These are phyloP conservation scores for Penicillium sp. DNA, from an alignment of 2,329 filamentous ascomycete species.

Conservation along the genomic window DNA sequence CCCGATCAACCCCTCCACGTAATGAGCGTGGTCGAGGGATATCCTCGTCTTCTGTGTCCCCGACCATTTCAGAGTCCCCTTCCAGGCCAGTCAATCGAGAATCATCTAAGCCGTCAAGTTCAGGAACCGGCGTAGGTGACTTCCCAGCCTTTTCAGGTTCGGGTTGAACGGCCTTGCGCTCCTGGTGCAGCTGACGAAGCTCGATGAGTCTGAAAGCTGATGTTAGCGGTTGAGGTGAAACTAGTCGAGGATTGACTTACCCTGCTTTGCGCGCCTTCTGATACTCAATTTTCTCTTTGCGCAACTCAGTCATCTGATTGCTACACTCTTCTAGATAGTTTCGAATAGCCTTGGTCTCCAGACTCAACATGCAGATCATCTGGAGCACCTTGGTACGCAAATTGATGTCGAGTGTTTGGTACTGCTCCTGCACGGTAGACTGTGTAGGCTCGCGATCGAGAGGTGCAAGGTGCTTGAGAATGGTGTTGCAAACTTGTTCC, in stretches of 20 bases:
- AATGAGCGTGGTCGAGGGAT: conserved; percentile 55
- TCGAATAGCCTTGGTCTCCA: conserved; percentile 81
- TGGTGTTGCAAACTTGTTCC: conserved; percentile 70
- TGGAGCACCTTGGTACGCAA: conserved; percentile 75
- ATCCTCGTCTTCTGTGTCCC: conserved; percentile 70
- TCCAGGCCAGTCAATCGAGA: conserved; percentile 47
- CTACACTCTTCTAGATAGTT: conserved; percentile 89
- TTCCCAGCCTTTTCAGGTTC: conserved; percentile 39
- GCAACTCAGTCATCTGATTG: conserved; percentile 88
- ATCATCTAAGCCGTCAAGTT: conserved; percentile 39
- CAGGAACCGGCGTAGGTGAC: conserved; percentile 44
- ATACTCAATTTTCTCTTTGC: conserved; percentile 92
- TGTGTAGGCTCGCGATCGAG: conserved; percentile 70
- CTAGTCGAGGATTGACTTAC: conserved; percentile 41
- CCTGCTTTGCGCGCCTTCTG: conserved; percentile 71
- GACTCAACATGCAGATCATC: conserved; percentile 79
- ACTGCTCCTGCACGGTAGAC: conserved; percentile 70
- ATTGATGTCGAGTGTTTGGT: conserved; percentile 77
- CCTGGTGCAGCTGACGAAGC: conserved; percentile 47
- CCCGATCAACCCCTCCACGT: conserved; percentile 65
- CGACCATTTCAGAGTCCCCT: conserved; percentile 61
- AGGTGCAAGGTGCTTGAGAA: conserved; percentile 79
- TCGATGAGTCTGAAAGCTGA: conserved; percentile 39
- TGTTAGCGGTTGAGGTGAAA: conserved; percentile 13
- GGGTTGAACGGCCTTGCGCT: conserved; percentile 48